These are phyloP conservation scores for Puccinia novopanici DNA, from an alignment of 1,284 basidiomycete genomes.

Conservation along the genomic window DNA sequence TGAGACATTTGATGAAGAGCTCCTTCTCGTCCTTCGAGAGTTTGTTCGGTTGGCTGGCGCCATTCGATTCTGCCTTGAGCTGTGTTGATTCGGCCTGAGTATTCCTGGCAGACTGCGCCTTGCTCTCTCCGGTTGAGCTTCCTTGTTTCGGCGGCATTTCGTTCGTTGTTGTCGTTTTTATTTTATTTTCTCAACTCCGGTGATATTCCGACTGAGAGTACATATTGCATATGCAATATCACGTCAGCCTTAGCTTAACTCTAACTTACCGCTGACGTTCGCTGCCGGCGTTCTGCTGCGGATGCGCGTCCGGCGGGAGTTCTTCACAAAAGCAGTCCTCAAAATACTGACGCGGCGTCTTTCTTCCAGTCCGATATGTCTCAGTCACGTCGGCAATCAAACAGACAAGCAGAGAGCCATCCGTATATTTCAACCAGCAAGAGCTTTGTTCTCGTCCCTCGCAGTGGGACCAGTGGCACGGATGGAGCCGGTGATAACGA, in stretches of 20 bases:
- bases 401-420: neutral
- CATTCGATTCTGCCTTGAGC: neutral
- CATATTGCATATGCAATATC: neutral
- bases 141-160: conserved; percentile 21
- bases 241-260: neutral
- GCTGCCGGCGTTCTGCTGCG: neutral
- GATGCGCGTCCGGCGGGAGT: neutral
- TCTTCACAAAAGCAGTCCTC: too few species aligned
- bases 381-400: conserved; percentile 4
- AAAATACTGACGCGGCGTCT: too few species aligned
- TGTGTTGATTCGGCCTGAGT: neutral
- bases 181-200: neutral
- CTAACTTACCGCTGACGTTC: neutral
- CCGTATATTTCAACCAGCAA: conserved; percentile 26
- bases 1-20: conserved; percentile 46
- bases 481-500: neutral
- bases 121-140: conserved; percentile 11
- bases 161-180: neutral
- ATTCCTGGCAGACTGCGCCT: neutral
- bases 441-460: conserved; percentile 17
- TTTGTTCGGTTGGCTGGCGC: conserved; percentile 31
- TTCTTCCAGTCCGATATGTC: neutral
- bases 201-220: neutral
- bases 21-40: conserved; percentile 50
- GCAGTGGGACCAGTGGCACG: neutral